Percentiles rank a stretch among this genome's conserved stretches.
phyloP scores from a whole-genome alignment of 164 flowering plant species.

The Litsea cubeba region DNA sequence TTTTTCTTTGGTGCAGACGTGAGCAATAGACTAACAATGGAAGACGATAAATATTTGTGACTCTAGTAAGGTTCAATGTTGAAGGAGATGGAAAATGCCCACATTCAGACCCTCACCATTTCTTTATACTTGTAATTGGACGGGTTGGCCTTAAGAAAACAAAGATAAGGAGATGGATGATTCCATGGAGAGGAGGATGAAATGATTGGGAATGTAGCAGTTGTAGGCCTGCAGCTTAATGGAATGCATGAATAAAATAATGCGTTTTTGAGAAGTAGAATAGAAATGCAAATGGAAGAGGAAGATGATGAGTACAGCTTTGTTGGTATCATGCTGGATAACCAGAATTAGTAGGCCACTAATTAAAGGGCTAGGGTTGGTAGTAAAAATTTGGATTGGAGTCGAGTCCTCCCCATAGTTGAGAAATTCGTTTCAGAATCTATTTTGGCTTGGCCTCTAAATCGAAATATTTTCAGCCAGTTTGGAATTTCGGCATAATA shows the following conservation, averaged over 20 bases:
- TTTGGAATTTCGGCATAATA: too few relatives aligned
- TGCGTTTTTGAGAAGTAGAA: not conserved
- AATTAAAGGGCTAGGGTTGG: too few relatives aligned
- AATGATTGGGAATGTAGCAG: not conserved
- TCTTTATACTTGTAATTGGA: not conserved
- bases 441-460: too few relatives aligned
- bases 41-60: not conserved
- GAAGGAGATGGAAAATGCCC: conserved; percentile 1
- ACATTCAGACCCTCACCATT: conserved; percentile 8
- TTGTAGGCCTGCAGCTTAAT: not conserved
- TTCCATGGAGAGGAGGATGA: not conserved
- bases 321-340: too few relatives aligned
- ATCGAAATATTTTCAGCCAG: too few relatives aligned
- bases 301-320: not conserved
- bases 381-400: too few relatives aligned
- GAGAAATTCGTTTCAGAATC: too few relatives aligned
- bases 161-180: not conserved
- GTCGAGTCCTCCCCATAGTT: too few relatives aligned
- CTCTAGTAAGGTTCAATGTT: not conserved
- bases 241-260: too few relatives aligned
- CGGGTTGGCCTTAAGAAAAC: conserved; percentile 1
- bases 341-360: too few relatives aligned
- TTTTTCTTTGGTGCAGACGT: too few relatives aligned
- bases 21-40: not conserved
- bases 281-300: not conserved